phyloP scores from a whole-genome alignment of 768 basidiomycete genomes.

The Suillus luteus region DNA sequence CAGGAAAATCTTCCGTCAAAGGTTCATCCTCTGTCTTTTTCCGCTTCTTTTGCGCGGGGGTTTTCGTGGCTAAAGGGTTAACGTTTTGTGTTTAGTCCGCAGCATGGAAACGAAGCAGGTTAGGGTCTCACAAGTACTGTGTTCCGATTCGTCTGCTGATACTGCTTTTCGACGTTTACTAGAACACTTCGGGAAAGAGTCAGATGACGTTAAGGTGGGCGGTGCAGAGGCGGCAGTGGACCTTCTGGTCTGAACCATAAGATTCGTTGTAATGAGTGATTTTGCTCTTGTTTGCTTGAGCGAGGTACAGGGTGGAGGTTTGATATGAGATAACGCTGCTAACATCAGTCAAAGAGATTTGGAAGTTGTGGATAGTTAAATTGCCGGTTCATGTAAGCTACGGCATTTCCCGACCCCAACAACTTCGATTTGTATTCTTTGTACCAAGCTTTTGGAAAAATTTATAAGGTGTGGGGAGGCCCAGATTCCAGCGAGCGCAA shows the following conservation, averaged over 20 bases:
- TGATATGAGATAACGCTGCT: conserved; percentile 63
- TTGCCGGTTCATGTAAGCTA: not conserved
- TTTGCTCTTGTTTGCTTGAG: not conserved
- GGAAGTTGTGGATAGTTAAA: not conserved
- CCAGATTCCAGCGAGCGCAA: not conserved
- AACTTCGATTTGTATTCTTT: not conserved
- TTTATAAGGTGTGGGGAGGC: too few relatives aligned
- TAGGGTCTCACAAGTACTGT: not conserved
- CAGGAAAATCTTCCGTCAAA: conserved; percentile 30
- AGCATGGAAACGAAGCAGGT: too few relatives aligned
- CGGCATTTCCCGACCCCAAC: not conserved
- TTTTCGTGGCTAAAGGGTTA: not conserved
- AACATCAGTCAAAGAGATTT: not conserved
- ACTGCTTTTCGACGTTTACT: conserved; percentile 3
- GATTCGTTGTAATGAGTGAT: not conserved
- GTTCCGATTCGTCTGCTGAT: not conserved
- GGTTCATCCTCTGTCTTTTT: conserved; percentile 16
- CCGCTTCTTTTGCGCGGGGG: conserved; percentile 9
- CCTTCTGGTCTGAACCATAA: conserved; percentile 31
- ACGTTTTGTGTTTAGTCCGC: not conserved
- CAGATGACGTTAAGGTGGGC: not conserved
- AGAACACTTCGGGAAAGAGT: not conserved
- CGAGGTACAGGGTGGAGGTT: conserved; percentile 35
- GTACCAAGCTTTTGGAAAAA: too few relatives aligned
- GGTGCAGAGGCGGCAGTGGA: conserved; percentile 4